phyloP scores from a whole-genome alignment of 306 rosid genomes.

The Pterocarpus macrocarpus region DNA sequence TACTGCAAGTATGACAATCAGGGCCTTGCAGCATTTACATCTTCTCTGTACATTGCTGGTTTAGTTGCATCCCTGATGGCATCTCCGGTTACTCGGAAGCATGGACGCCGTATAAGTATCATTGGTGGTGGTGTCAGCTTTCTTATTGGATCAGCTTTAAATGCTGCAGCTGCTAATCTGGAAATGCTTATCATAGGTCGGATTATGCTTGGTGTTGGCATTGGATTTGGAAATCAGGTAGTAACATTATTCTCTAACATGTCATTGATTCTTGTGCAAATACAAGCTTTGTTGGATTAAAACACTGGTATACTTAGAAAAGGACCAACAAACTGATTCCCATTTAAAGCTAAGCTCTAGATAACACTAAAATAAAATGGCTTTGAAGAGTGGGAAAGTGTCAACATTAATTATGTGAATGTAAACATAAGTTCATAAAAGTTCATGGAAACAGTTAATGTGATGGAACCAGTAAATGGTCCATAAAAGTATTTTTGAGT shows the following conservation, averaged over 20 bases:
- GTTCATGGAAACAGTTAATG: slow-evolving; percentile 37
- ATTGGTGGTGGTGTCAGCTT: slow-evolving; percentile 77
- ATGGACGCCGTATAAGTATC: slow-evolving; percentile 81
- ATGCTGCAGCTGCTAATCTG: slow-evolving; percentile 73
- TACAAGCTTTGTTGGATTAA: neutral
- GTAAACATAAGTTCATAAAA: slow-evolving; percentile 8
- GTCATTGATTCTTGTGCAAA: slow-evolving; percentile 9
- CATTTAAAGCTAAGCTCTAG: slow-evolving; percentile 7
- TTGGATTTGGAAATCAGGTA: slow-evolving; percentile 98
- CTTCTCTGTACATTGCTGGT: slow-evolving; percentile 90
- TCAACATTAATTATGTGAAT: neutral
- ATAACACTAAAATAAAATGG: neutral
- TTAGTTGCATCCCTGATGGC: slow-evolving; percentile 79
- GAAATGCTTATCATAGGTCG: slow-evolving; percentile 83
- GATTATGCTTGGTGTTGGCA: slow-evolving; percentile 94
- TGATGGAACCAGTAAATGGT: slow-evolving; percentile 36
- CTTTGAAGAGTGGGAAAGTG: slow-evolving; percentile 1
- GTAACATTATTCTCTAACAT: slow-evolving; percentile 16
- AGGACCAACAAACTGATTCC: slow-evolving; percentile 4
- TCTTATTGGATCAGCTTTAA: slow-evolving; percentile 73
- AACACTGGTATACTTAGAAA: neutral
- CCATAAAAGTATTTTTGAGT: slow-evolving; percentile 2
- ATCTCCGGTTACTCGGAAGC: slow-evolving; percentile 78
- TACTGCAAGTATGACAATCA: slow-evolving; percentile 94
- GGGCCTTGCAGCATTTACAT: slow-evolving; percentile 89